These are phyloP conservation scores for Alternaria sp. DNA, from an alignment of 2,329 filamentous ascomycete species.

Conservation along the genomic window DNA sequence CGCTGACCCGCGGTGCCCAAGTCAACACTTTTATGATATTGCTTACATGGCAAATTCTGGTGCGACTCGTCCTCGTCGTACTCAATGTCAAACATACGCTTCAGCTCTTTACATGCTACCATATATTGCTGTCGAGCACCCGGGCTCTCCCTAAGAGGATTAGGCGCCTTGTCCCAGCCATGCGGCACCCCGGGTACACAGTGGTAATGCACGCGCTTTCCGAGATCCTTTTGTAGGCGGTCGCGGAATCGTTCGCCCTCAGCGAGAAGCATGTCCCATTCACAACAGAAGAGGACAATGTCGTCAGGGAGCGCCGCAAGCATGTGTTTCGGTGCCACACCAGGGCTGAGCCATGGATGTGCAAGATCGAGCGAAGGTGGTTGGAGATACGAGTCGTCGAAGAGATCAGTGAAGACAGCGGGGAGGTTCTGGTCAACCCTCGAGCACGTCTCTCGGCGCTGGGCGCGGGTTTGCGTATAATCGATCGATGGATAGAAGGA, in stretches of 20 bases:
- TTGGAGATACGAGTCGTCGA: slow-evolving; percentile 59
- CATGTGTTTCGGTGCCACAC: slow-evolving; percentile 61
- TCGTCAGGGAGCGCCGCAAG: slow-evolving; percentile 64
- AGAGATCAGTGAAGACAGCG: slow-evolving; percentile 59
- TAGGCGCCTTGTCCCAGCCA: slow-evolving; percentile 72
- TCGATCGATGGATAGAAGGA: slow-evolving; percentile 70
- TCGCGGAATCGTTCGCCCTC: slow-evolving; percentile 68
- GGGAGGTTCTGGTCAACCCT: slow-evolving; percentile 61
- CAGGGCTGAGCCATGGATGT: slow-evolving; percentile 66
- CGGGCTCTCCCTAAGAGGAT: slow-evolving; percentile 61
- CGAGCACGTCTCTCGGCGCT: slow-evolving; percentile 62
- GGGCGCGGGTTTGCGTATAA: slow-evolving; percentile 65
- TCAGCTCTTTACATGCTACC: slow-evolving; percentile 61
- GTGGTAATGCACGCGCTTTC: slow-evolving; percentile 65
- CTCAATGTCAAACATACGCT: slow-evolving; percentile 50
- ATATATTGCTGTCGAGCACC: slow-evolving; percentile 62
- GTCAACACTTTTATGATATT: slow-evolving; percentile 21
- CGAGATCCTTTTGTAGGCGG: slow-evolving; percentile 59
- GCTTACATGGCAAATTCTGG: slow-evolving; percentile 9
- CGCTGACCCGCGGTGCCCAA: neutral
- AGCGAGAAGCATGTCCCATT: slow-evolving; percentile 71
- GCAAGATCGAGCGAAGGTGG: slow-evolving; percentile 57
- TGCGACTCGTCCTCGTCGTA: slow-evolving; percentile 33
- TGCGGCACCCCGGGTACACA: slow-evolving; percentile 67
- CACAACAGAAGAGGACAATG: slow-evolving; percentile 67